A percentile compares a stretch with the other conserved stretches of the same genome.
Conservation (phyloP, 371 early-diverging fungal species). For the Mortierella sp. region DNA sequence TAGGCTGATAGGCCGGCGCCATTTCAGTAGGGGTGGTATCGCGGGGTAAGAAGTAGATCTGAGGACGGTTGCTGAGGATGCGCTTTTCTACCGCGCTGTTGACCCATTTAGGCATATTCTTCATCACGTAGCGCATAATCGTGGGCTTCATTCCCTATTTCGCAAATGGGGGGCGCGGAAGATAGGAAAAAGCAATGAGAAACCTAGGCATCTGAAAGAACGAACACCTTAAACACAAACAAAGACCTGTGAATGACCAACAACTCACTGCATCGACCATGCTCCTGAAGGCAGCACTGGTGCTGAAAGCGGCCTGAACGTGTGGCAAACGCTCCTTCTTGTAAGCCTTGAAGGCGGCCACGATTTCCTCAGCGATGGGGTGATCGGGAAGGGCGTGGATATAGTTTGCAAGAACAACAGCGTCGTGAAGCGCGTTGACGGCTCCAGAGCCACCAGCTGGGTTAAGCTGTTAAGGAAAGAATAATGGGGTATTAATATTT, state of each 20-base stretch:
- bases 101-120: not conserved
- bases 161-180: too few species aligned
- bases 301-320: constrained; percentile 5
- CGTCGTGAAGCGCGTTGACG: constrained; percentile 20
- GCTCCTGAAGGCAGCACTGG: not conserved
- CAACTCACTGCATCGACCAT: not conserved
- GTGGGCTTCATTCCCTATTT: not conserved
- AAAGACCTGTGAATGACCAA: not conserved
- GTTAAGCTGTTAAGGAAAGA: not conserved
- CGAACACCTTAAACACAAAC: not conserved
- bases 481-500: not conserved
- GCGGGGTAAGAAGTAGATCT: not conserved
- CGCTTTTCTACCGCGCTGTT: not conserved
- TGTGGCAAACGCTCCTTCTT: constrained; percentile 17
- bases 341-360: constrained; percentile 12
- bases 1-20: not conserved
- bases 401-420: constrained; percentile 15
- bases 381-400: not conserved
- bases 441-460: constrained; percentile 16
- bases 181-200: not conserved
- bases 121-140: not conserved
- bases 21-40: not conserved
- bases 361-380: constrained; percentile 4
- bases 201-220: not conserved
- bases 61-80: not conserved